These are phyloP conservation scores for Termitomyces bulborhizus DNA, from an alignment of 768 basidiomycete genomes.

Conservation along the genomic window DNA sequence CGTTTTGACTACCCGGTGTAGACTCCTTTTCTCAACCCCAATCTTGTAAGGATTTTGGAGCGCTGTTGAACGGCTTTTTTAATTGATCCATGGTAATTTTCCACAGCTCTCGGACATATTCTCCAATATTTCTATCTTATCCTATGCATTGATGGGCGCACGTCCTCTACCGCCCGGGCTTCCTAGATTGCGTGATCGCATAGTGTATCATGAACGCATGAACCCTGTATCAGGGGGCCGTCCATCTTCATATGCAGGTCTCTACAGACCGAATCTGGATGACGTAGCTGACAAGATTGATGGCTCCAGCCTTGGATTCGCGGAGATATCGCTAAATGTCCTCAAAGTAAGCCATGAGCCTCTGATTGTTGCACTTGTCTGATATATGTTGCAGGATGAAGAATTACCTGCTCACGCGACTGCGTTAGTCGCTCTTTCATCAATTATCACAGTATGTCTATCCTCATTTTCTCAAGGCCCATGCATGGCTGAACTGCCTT, in stretches of 20 bases:
- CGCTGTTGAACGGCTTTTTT: not conserved
- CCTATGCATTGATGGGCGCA: slow-evolving; percentile 28
- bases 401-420: slow-evolving; percentile 39
- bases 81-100: not conserved
- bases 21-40: slow-evolving; percentile 42
- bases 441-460: slow-evolving; percentile 29
- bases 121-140: slow-evolving; percentile 32
- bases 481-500: not conserved
- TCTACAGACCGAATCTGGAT: slow-evolving; percentile 9
- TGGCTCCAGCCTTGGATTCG: slow-evolving; percentile 35
- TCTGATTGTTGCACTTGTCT: not conserved
- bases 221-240: slow-evolving; percentile 7
- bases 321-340: slow-evolving; percentile 32
- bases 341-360: slow-evolving; percentile 24
- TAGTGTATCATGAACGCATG: slow-evolving; percentile 35
- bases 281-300: slow-evolving; percentile 28
- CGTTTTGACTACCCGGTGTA: slow-evolving; percentile 9
- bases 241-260: slow-evolving; percentile 1
- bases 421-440: slow-evolving; percentile 34
- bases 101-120: slow-evolving; percentile 37
- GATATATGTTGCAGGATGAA: slow-evolving; percentile 24
- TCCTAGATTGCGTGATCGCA: slow-evolving; percentile 33
- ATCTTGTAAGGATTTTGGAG: slow-evolving; percentile 25
- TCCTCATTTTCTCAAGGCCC: not conserved
- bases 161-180: slow-evolving; percentile 31